Evolutionary conservation across 169 alveolate species (phyloP).

Genomic region (Eimeria brunetti): DNA sequence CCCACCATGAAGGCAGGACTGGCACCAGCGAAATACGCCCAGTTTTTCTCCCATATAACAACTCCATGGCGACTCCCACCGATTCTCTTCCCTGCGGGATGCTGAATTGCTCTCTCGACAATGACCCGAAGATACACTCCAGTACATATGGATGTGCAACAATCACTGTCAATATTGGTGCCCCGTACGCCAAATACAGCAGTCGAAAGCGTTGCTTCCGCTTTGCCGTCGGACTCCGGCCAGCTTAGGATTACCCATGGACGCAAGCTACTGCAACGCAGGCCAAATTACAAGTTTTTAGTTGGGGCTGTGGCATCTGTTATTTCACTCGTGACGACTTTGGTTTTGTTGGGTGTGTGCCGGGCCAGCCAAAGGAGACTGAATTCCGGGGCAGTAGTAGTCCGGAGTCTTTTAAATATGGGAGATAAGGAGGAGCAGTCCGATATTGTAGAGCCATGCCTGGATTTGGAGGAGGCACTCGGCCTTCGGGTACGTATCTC

Average conservation of each 20-base stretch:
- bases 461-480: not conserved
- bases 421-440: not conserved
- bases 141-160: not conserved
- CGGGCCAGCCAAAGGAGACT: not conserved
- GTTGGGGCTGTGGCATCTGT: not conserved
- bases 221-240: not conserved
- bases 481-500: not conserved
- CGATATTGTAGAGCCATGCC: not conserved
- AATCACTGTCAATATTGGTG: not conserved
- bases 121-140: not conserved
- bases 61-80: not conserved
- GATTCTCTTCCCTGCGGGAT: not conserved
- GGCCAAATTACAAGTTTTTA: too few relatives aligned
- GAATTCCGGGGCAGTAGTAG: not conserved
- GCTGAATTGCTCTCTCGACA: not conserved
- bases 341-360: not conserved
- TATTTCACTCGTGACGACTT: not conserved
- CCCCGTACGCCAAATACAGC: not conserved
- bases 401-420: not conserved
- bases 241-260: not conserved
- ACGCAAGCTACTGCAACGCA: too few relatives aligned
- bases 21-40: not conserved
- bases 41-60: not conserved
- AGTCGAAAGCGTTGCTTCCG: not conserved
- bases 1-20: not conserved